Conservation (phyloP, 2,329 filamentous ascomycete genomes). For the Elsinoe perseae region DNA sequence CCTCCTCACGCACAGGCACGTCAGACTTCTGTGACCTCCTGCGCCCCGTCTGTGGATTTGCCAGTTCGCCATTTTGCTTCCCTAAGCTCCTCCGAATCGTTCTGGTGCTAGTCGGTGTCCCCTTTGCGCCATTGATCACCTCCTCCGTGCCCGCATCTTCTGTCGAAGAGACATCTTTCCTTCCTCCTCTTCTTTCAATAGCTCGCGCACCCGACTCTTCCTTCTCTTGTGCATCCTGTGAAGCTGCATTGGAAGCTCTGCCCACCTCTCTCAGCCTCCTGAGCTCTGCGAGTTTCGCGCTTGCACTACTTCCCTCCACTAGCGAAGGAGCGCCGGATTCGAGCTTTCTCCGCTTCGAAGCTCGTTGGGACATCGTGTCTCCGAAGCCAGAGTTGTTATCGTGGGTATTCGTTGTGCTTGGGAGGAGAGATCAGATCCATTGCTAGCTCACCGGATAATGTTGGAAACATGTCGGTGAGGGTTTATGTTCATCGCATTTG, state of each 20-base stretch:
- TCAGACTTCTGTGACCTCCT: background rate
- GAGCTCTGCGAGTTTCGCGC: constrained; percentile 3
- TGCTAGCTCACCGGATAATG: background rate
- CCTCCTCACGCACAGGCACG: background rate
- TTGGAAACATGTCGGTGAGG: background rate
- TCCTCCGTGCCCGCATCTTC: background rate
- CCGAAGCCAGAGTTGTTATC: background rate
- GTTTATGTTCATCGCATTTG: background rate
- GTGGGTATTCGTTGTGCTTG: too few species aligned
- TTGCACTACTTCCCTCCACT: background rate
- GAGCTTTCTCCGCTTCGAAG: constrained; percentile 15
- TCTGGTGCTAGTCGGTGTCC: too few species aligned
- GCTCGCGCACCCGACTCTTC: background rate
- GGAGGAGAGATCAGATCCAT: background rate
- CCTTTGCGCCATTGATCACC: background rate
- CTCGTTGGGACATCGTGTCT: constrained; percentile 3
- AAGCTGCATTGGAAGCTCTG: background rate
- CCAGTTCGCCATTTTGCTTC: background rate
- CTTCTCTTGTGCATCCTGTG: background rate
- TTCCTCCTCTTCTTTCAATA: background rate
- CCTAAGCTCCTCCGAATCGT: background rate
- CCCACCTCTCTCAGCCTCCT: background rate
- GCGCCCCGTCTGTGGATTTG: background rate
- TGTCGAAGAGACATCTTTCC: background rate
- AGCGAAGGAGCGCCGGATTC: background rate